These are phyloP conservation scores for Phaeotremella fagi DNA, from an alignment of 768 basidiomycete species.

Conservation along the genomic window DNA sequence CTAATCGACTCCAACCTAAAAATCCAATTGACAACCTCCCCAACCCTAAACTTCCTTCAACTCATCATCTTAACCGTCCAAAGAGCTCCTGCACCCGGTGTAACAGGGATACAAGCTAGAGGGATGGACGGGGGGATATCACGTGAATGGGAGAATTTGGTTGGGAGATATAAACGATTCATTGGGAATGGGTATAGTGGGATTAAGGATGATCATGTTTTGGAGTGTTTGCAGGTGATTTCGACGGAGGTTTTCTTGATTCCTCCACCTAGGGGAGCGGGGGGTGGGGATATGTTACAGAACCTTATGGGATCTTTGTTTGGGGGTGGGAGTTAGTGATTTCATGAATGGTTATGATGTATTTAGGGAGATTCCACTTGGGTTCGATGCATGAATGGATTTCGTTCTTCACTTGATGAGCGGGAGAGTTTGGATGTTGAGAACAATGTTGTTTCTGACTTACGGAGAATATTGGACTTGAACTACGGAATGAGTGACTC, in stretches of 20 bases:
- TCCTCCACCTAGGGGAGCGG: conserved; percentile 64
- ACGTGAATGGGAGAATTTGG: conserved; percentile 68
- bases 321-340: conserved; percentile 64
- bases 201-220: conserved; percentile 30
- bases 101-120: conserved; percentile 72
- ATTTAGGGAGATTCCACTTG: too few species aligned
- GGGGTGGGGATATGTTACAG: conserved; percentile 70
- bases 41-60: conserved; percentile 81
- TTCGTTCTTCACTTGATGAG: too few species aligned
- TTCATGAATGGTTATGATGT: too few species aligned
- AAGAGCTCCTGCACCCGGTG: conserved; percentile 53
- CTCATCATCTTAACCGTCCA: conserved; percentile 85
- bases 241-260: conserved; percentile 72
- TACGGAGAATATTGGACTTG: too few species aligned
- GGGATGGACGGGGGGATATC: conserved; percentile 59
- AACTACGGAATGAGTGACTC: too few species aligned
- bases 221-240: conserved; percentile 38
- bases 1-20: conserved; percentile 49
- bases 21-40: conserved; percentile 68
- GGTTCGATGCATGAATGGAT: too few species aligned
- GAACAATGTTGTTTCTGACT: too few species aligned
- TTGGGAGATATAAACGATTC: conserved; percentile 74
- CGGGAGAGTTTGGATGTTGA: too few species aligned
- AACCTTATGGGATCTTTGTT: conserved; percentile 86
- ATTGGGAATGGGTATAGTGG: conserved; percentile 58